Evolutionary conservation across 2,329 filamentous ascomycete species (phyloP), one percentile per base, ranked within the genome.

Genomic region (Cryphonectria radicalis): DNA sequence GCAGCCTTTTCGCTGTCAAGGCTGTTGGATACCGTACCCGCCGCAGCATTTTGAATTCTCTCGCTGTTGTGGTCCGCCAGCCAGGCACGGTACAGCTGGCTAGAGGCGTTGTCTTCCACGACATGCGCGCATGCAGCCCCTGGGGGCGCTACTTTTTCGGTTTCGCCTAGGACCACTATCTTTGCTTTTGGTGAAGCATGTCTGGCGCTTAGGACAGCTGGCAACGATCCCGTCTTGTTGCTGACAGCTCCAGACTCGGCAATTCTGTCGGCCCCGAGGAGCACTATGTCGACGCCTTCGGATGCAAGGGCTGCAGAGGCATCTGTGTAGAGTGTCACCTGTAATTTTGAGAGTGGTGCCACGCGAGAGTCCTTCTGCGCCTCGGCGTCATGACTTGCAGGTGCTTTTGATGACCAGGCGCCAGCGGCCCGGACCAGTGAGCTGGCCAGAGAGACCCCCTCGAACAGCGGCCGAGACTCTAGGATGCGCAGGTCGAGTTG

Each of bases 141-240:
- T 0, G 84, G 83, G 0, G 82, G 80, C 0, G 86, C 85, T 37
- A 93, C 84, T 78, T 92, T 93, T 65, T 91, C 90, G 7, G 84
- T 81, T 69, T 90, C 88, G 62, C 86, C 86, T 4, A 92, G 74
- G 0, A 89, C 86, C 3, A 91, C 78, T 0, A 90, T 81, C 70
- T 84, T 85, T 14, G 80, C 83, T 0, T 72, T 72, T 0, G 84
- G 82, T 4, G 84, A 82, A 3, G 87, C 78, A 66, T 86, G 78
- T 68, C 83, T 87, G 10, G 87, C 86, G 66, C 86, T 84, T 1
- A 92, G 80, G 0, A 88, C 84, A 1, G 87, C 85, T 0, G 89
- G 85, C 8, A 92, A 78, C 1, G 89, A 90, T 0, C 91, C 90
- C 0, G 85, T 89, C 78, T 92, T 93, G 79, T 92, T 93, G 77